phyloP scores from a whole-genome alignment of 2,329 filamentous ascomycete genomes.

The Trichoderma breve region DNA sequence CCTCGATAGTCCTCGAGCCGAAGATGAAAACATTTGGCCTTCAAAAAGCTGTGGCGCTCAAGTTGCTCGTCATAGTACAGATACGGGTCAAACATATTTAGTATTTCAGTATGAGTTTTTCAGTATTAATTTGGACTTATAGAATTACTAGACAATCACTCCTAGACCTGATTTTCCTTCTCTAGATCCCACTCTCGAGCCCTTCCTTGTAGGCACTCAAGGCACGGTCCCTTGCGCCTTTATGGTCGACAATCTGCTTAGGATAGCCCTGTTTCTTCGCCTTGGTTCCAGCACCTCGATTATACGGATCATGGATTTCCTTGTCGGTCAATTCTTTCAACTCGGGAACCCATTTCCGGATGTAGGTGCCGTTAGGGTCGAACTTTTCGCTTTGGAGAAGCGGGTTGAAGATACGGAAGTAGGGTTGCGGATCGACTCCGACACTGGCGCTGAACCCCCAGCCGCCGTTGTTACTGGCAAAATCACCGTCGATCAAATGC shows the following conservation, averaged over 20 bases:
- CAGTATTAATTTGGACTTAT: slow-evolving; percentile 1
- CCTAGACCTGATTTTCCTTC: not conserved
- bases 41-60: slow-evolving; percentile 59
- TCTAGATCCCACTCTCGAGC: slow-evolving; percentile 31
- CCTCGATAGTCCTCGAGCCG: slow-evolving; percentile 58
- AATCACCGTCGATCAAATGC: slow-evolving; percentile 74
- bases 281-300: slow-evolving; percentile 55
- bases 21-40: slow-evolving; percentile 56
- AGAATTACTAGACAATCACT: not conserved
- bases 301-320: slow-evolving; percentile 80
- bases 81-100: slow-evolving; percentile 60
- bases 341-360: slow-evolving; percentile 79
- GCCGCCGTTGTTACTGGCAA: slow-evolving; percentile 70
- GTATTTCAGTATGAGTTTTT: slow-evolving; percentile 5
- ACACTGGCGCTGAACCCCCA: slow-evolving; percentile 60
- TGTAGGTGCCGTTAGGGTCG: slow-evolving; percentile 74
- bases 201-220: slow-evolving; percentile 66
- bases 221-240: slow-evolving; percentile 63
- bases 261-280: slow-evolving; percentile 72
- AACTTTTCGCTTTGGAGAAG: slow-evolving; percentile 83
- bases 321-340: slow-evolving; percentile 61
- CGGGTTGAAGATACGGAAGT: slow-evolving; percentile 89
- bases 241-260: slow-evolving; percentile 71
- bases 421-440: slow-evolving; percentile 82
- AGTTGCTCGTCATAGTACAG: slow-evolving; percentile 60